A percentile compares a stretch with the other conserved stretches of the same genome.
Conservation (phyloP, 495 filamentous ascomycete genomes). For the Xylaria flabelliformis region DNA sequence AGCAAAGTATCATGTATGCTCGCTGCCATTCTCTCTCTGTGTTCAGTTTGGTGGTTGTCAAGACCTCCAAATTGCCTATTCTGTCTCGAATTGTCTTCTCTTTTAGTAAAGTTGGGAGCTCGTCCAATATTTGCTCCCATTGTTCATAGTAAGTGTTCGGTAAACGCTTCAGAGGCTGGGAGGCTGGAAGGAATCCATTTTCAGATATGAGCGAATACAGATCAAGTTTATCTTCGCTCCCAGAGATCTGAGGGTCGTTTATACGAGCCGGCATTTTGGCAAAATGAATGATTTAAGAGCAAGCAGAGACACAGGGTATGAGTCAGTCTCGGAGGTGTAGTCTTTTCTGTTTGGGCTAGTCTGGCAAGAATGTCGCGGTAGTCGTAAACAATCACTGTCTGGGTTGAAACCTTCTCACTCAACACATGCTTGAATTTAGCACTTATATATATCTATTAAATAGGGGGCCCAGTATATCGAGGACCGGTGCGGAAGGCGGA, state of each 20-base stretch:
- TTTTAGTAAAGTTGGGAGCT: slow-evolving; percentile 71
- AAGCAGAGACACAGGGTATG: background rate
- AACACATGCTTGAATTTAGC: background rate
- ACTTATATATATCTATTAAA: slow-evolving; percentile 9
- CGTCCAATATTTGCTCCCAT: slow-evolving; percentile 76
- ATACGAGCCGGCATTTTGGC: slow-evolving; percentile 7
- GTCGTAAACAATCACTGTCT: background rate
- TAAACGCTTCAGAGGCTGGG: slow-evolving; percentile 69
- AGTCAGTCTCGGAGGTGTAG: background rate
- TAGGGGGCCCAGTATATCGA: background rate
- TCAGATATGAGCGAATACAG: slow-evolving; percentile 21
- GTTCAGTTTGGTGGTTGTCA: slow-evolving; percentile 68
- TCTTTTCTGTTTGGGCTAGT: background rate
- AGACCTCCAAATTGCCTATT: slow-evolving; percentile 72
- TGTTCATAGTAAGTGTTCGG: slow-evolving; percentile 78
- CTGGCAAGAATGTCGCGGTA: background rate
- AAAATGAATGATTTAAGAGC: background rate
- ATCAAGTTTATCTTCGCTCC: background rate
- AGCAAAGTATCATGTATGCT: slow-evolving; percentile 79
- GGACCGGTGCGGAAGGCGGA: background rate
- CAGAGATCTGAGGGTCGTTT: background rate
- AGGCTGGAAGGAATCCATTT: slow-evolving; percentile 80
- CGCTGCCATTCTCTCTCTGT: slow-evolving; percentile 79
- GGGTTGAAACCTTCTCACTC: no score
- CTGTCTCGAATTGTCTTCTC: slow-evolving; percentile 68